Conservation (phyloP, 345 rosid species). For the Physaria fendleri region DNA sequence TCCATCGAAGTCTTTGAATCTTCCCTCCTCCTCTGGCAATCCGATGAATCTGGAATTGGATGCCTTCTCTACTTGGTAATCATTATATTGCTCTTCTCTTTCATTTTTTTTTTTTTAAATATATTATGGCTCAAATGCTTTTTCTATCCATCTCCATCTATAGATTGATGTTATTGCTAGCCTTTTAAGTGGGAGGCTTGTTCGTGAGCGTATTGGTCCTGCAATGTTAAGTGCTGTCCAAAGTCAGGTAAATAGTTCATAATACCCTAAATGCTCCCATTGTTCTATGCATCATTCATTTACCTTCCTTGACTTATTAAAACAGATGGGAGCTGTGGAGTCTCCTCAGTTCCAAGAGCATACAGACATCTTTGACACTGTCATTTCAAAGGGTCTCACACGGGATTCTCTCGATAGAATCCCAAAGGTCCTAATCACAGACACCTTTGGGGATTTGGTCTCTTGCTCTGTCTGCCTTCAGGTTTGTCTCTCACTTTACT, state of each 20-base stretch:
- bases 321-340: conserved; percentile 90
- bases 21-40: conserved; percentile 87
- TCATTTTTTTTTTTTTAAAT: too few relatives aligned
- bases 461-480: conserved; percentile 95
- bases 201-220: too few relatives aligned
- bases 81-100: too few relatives aligned
- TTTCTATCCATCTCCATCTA: not conserved
- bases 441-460: conserved; percentile 59
- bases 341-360: conserved; percentile 61
- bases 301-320: too few relatives aligned
- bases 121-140: not conserved
- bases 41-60: conserved; percentile 87
- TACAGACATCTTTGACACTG: conserved; percentile 77
- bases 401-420: conserved; percentile 76
- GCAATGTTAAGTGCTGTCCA: too few relatives aligned
- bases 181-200: conserved; percentile 96
- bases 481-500: conserved; percentile 34
- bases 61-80: conserved; percentile 93
- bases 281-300: too few relatives aligned
- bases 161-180: conserved; percentile 93
- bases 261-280: too few relatives aligned
- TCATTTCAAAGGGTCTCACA: conserved; percentile 59
- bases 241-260: too few relatives aligned
- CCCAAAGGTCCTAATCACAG: conserved; percentile 69
- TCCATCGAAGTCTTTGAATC: conserved; percentile 97